Evolutionary conservation across 129 eudicot genomes (phyloP).

Genomic region (Flaveria linearis): DNA sequence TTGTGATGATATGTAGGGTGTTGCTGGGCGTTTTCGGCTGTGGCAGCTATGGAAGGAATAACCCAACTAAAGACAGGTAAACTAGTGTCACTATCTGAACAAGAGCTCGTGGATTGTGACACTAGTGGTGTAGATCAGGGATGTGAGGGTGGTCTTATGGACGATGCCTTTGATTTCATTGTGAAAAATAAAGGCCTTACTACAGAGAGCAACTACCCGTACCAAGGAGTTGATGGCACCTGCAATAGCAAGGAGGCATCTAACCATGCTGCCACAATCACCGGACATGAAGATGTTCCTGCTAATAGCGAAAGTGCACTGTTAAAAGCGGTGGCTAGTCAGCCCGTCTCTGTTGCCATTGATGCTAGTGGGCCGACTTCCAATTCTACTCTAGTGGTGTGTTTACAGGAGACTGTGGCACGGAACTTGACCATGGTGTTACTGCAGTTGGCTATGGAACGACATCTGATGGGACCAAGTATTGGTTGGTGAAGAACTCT

Average conservation of each 20-base stretch:
- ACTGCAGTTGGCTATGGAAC: conserved; percentile 28
- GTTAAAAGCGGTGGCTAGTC: not conserved
- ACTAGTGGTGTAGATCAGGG: not conserved
- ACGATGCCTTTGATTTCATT: not conserved
- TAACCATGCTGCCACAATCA: not conserved
- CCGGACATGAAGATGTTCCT: not conserved
- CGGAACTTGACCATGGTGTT: conserved; percentile 33
- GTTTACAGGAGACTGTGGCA: conserved; percentile 31
- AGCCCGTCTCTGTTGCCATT: conserved; percentile 1
- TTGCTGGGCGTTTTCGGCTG: conserved; percentile 6
- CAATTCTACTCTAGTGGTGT: conserved; percentile 31
- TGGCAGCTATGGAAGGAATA: conserved; percentile 9
- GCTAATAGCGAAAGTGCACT: not conserved
- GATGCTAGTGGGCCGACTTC: conserved; percentile 16
- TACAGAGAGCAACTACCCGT: not conserved
- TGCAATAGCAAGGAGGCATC: not conserved
- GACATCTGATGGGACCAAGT: conserved; percentile 22
- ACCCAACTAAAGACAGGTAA: not conserved
- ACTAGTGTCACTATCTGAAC: not conserved
- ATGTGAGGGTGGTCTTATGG: conserved; percentile 1
- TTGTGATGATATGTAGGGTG: not conserved
- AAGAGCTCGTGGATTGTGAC: not conserved
- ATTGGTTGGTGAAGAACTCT: conserved; percentile 24
- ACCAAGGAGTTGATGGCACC: not conserved
- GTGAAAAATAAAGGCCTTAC: not conserved